A percentile compares a stretch with the other conserved stretches of the same genome.
Conservation (phyloP, 768 basidiomycete genomes). For the Tricholoma saponaceum region DNA sequence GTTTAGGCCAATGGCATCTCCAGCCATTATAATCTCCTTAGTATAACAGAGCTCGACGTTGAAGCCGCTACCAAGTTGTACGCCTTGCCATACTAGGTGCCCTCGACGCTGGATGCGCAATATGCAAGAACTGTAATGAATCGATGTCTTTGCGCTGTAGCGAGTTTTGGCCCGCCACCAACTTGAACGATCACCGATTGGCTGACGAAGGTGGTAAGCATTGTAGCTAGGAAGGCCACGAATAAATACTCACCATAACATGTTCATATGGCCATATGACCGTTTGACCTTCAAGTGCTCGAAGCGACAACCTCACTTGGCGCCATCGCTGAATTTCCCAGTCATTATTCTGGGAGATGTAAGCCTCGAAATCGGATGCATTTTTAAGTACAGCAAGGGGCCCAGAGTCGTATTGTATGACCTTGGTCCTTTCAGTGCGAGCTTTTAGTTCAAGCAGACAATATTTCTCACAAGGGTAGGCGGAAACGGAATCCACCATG, state of each 20-base stretch:
- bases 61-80: constrained; percentile 69
- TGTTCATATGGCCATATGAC: constrained; percentile 66
- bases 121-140: constrained; percentile 41
- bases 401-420: constrained; percentile 67
- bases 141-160: constrained; percentile 48
- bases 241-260: constrained; percentile 35
- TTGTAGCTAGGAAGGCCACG: not conserved
- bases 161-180: constrained; percentile 42
- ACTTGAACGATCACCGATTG: constrained; percentile 40
- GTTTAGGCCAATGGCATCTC: constrained; percentile 55
- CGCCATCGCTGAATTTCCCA: constrained; percentile 44
- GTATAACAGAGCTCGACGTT: constrained; percentile 54
- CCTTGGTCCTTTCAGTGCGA: constrained; percentile 30
- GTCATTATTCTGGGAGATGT: constrained; percentile 59
- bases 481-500: constrained; percentile 81
- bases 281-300: constrained; percentile 59
- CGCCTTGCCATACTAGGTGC: constrained; percentile 43
- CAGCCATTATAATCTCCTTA: constrained; percentile 43
- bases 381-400: constrained; percentile 43
- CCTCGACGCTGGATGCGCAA: constrained; percentile 53
- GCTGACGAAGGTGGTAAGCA: constrained; percentile 23
- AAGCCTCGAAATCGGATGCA: constrained; percentile 48
- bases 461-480: constrained; percentile 53
- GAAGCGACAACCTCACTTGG: constrained; percentile 56
- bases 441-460: not conserved